Conservation (phyloP, 2,329 filamentous ascomycete species). For the Neonectria ditissima region DNA sequence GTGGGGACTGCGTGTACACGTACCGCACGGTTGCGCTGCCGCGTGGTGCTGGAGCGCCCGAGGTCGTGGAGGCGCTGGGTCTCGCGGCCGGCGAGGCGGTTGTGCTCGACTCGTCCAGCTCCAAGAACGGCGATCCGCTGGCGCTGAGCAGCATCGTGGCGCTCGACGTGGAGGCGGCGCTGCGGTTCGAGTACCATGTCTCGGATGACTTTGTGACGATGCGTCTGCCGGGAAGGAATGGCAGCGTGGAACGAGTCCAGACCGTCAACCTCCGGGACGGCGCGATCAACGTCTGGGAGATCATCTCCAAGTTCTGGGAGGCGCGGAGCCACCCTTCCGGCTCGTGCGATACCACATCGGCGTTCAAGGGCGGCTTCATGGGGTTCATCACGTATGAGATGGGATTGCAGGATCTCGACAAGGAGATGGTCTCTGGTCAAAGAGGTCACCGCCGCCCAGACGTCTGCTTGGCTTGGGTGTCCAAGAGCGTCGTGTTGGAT, state of each 20-base stretch:
- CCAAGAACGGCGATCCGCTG: constrained; percentile 55
- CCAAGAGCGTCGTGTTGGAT: constrained; percentile 82
- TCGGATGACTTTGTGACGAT: constrained; percentile 56
- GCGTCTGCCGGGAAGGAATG: constrained; percentile 38
- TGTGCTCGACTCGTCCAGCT: constrained; percentile 71
- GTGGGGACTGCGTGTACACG: constrained; percentile 48
- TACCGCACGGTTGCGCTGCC: constrained; percentile 59
- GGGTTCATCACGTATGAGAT: constrained; percentile 89
- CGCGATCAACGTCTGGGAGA: constrained; percentile 60
- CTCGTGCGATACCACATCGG: constrained; percentile 41
- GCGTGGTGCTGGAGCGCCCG: constrained; percentile 60
- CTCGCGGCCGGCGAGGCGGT: constrained; percentile 59
- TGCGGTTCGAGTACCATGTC: constrained; percentile 68
- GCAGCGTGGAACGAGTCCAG: constrained; percentile 15
- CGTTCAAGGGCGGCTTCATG: constrained; percentile 87
- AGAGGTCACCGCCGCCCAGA: constrained; percentile 68
- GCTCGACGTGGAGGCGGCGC: constrained; percentile 67
- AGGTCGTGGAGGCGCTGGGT: constrained; percentile 65
- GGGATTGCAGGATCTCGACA: constrained; percentile 64
- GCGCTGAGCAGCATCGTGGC: constrained; percentile 79
- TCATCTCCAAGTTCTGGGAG: constrained; percentile 60
- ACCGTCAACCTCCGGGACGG: constrained; percentile 42
- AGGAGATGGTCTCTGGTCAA: constrained; percentile 42
- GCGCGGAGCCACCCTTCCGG: constrained; percentile 43
- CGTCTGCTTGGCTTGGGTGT: constrained; percentile 80